These are phyloP conservation scores for Umbellularia californica DNA, from an alignment of 164 flowering plant species.

Conservation along the genomic window DNA sequence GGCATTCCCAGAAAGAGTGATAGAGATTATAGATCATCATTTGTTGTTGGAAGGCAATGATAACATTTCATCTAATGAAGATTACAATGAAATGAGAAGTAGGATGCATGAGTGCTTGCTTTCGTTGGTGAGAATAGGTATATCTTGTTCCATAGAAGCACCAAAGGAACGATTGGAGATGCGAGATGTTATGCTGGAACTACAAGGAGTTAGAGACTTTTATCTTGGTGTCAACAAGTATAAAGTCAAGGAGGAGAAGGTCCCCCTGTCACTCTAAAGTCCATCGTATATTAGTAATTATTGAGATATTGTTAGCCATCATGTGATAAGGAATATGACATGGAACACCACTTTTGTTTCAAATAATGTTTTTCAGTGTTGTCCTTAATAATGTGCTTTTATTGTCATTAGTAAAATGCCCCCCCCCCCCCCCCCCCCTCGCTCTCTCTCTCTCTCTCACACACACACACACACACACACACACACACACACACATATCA, in stretches of 20 bases:
- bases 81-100: background rate
- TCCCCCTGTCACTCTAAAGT: background rate
- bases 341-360: no score
- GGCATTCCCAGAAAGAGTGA: background rate
- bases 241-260: background rate
- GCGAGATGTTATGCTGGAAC: constrained; percentile 4
- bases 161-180: constrained; percentile 2
- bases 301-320: background rate
- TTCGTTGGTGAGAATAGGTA: constrained; percentile 5
- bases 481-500: no score
- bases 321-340: no score
- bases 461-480: no score
- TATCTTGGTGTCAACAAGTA: background rate
- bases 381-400: no score
- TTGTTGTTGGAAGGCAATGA: background rate
- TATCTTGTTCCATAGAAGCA: constrained; percentile 9
- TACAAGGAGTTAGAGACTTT: background rate
- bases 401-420: no score
- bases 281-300: background rate
- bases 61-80: background rate
- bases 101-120: background rate
- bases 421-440: no score
- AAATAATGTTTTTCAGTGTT: no score
- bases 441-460: no score
- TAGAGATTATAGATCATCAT: constrained; percentile 2